A percentile compares a stretch with the other conserved stretches of the same genome.
These are phyloP conservation scores for Colletotrichum chlorophyti DNA, from an alignment of 2,329 filamentous ascomycete species.

Conservation along the genomic window DNA sequence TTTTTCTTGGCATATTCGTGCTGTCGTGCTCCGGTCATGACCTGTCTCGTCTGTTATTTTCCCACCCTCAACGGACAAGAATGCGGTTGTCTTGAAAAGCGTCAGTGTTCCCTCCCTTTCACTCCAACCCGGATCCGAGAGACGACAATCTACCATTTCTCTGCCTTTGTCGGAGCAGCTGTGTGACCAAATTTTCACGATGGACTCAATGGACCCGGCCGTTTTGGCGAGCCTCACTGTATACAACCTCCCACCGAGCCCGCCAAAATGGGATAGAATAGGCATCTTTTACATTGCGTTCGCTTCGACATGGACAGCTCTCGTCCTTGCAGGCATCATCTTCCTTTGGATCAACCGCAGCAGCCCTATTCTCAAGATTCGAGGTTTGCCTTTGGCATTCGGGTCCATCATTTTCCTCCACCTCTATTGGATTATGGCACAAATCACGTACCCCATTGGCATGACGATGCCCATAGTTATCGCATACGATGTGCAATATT, in stretches of 20 bases:
- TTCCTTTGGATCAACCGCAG: slow-evolving; percentile 42
- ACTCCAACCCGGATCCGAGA: background rate
- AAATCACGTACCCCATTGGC: slow-evolving; percentile 50
- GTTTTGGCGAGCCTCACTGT: slow-evolving; percentile 31
- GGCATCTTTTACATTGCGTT: slow-evolving; percentile 39
- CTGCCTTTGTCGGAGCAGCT: background rate
- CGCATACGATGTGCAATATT: slow-evolving; percentile 60
- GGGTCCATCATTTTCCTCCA: slow-evolving; percentile 46
- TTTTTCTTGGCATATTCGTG: background rate
- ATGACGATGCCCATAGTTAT: slow-evolving; percentile 44
- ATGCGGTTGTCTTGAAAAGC: background rate
- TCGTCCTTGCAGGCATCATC: slow-evolving; percentile 42
- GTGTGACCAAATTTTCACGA: background rate
- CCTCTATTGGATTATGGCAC: slow-evolving; percentile 46
- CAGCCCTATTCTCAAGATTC: slow-evolving; percentile 45
- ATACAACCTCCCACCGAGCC: slow-evolving; percentile 36
- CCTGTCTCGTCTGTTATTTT: background rate
- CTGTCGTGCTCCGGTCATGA: background rate
- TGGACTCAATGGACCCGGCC: slow-evolving; percentile 5
- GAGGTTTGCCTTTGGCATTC: slow-evolving; percentile 48
- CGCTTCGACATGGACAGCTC: slow-evolving; percentile 34
- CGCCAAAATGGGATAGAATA: slow-evolving; percentile 36
- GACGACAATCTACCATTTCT: background rate
- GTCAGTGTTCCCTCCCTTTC: background rate
- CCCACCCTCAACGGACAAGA: background rate